Percentiles rank a stretch among this genome's conserved stretches.
Evolutionary conservation across 495 filamentous ascomycete species (phyloP).

Genomic region (Talaromyces liani): DNA sequence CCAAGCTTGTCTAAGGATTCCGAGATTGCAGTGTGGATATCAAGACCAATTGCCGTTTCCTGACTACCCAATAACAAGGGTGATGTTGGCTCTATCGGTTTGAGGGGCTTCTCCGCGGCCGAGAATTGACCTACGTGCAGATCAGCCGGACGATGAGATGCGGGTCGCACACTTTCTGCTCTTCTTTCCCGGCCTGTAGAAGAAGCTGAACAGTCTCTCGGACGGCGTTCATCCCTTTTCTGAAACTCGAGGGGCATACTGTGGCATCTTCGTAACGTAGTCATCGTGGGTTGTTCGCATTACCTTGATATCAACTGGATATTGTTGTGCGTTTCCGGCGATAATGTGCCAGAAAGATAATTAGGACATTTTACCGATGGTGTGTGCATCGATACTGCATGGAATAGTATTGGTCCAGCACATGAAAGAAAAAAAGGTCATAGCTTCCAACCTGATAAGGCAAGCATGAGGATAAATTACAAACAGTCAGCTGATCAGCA

Average conservation of each 20-base stretch:
- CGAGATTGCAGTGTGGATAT: not conserved
- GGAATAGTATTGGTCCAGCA: not conserved
- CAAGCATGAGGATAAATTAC: not conserved
- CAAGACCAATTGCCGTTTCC: constrained; percentile 2
- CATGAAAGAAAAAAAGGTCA: not conserved
- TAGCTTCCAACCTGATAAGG: not conserved
- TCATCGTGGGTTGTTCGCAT: not conserved
- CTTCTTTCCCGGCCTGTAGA: too few species aligned
- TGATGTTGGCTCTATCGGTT: not conserved
- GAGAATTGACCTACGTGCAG: not conserved
- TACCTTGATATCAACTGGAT: not conserved
- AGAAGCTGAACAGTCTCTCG: not conserved
- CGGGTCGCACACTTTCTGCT: not conserved
- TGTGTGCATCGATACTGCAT: not conserved
- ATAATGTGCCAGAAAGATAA: not conserved
- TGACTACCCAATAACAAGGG: not conserved
- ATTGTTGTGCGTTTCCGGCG: not conserved
- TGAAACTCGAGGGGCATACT: not conserved
- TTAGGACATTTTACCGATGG: not conserved
- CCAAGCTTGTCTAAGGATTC: not conserved
- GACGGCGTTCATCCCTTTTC: not conserved
- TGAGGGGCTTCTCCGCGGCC: not conserved
- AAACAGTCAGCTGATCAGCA: not conserved
- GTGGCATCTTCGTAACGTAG: not conserved
- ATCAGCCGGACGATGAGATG: not conserved